Base-by-base conservation (phyloP, 179 eudicot species). In the Pouteria campechiana region DNA sequence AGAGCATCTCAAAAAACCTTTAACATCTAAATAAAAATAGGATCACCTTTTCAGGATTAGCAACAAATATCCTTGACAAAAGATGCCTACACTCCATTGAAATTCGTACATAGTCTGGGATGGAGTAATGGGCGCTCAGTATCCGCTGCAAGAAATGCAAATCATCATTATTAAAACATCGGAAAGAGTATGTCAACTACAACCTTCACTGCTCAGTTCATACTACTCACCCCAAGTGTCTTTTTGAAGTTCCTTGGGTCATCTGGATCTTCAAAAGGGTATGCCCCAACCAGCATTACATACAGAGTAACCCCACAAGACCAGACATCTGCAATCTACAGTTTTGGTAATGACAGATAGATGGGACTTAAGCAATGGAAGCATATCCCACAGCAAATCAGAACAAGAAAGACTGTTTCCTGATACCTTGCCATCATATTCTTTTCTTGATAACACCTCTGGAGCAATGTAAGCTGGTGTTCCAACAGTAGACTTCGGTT, bases 311-410 rank as follows among this genome's bases (percentile, higher is more conserved):
- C 96, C 64, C 94, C 96, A 79, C 96, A 83, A 18, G 96, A 87
- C 96, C 96, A 87, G 48, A 87, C 96, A 74, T 87, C 96, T 55
- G 96, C 96, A 62, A 74, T 79, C 96, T 87, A 39, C 32, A 17
- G 9, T 43, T 19, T 25, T 39, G 19, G 37, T 2, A 10, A 29
- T 30, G 37, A 20, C 24, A 41, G 18, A 32, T 23, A 10, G 17
- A 10, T 2, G 8, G 31, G 1, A 8, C 2, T 7, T 35, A 30
- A 37, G 36, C 34, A n/a, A 35, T 18, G 36, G 9, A 27, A 53
- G 17, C 11, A 50, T 2, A 25, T 8, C 15, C 31, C 18, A 42
- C 14, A 31, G 7, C 3, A 12, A 14, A 10, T 5, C 15, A 20
- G 17, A 37, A 38, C 0, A 36, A n/a, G 7, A 13, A 3, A 29